A percentile compares a stretch with the other conserved stretches of the same genome.
Evolutionary conservation across 1,139 yeast species (phyloP).

Genomic region (Diutina sp.): DNA sequence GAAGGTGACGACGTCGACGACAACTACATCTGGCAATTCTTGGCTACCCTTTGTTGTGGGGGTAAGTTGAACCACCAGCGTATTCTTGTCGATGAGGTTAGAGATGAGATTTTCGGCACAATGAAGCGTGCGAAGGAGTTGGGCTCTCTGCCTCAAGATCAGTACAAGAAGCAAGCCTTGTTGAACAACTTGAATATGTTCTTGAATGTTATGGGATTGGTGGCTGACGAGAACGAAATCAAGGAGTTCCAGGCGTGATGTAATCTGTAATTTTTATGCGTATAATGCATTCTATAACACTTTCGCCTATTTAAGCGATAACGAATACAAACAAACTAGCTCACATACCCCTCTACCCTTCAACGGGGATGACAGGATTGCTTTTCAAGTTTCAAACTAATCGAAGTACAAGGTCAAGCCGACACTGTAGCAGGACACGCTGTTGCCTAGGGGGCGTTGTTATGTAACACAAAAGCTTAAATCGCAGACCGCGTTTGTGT

Average conservation of each 20-base stretch:
- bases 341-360: neutral
- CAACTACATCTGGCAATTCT: conserved; percentile 88
- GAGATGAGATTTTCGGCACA: conserved; percentile 87
- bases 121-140: conserved; percentile 72
- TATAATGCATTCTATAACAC: neutral
- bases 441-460: too few species aligned
- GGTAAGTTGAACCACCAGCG: conserved; percentile 92
- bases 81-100: conserved; percentile 85
- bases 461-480: neutral
- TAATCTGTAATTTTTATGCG: neutral
- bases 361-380: neutral
- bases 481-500: neutral
- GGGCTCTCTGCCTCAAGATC: conserved; percentile 35
- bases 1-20: conserved; percentile 39
- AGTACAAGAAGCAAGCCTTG: conserved; percentile 49
- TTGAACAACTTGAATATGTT: conserved; percentile 80
- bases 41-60: conserved; percentile 87
- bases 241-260: conserved; percentile 23
- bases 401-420: neutral
- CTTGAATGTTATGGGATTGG: conserved; percentile 92
- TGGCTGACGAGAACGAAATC: conserved; percentile 63
- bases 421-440: too few species aligned
- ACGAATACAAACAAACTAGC: neutral
- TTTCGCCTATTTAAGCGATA: neutral
- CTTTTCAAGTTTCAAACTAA: neutral